phyloP scores from a whole-genome alignment of 2,329 filamentous ascomycete genomes.

The Sporothrix pallida region DNA sequence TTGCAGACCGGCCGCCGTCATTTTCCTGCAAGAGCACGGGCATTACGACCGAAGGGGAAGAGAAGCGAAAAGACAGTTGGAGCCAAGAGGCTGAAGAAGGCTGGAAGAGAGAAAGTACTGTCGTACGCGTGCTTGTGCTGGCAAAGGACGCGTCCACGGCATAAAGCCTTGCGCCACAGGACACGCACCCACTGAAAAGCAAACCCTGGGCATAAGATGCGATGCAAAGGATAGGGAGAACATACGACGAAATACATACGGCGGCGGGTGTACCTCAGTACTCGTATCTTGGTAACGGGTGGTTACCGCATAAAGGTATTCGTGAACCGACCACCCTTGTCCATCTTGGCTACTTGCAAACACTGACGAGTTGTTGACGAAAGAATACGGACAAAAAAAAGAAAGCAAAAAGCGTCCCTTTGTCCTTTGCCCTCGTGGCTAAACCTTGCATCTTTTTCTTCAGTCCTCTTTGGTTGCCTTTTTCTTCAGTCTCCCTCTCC shows the following conservation, averaged over 20 bases:
- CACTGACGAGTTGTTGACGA: conserved; percentile 8
- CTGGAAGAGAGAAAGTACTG: not conserved
- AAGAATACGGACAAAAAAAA: not conserved
- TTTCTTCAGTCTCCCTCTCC: too few species aligned
- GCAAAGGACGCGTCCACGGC: not conserved
- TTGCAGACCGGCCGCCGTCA: not conserved
- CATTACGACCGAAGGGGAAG: not conserved
- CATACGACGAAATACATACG: too few species aligned
- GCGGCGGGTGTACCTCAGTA: too few species aligned
- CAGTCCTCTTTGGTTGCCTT: not conserved
- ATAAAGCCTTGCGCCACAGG: conserved; percentile 13
- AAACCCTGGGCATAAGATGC: not conserved
- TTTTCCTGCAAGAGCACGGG: conserved; percentile 5
- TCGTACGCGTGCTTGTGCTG: not conserved
- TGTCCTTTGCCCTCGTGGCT: conserved; percentile 7
- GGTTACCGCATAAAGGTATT: too few species aligned
- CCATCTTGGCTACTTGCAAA: not conserved
- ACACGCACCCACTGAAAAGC: not conserved
- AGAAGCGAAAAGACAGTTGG: not conserved
- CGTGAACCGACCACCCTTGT: too few species aligned
- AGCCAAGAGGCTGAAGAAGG: not conserved
- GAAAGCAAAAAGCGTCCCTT: not conserved
- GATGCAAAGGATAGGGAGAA: too few species aligned
- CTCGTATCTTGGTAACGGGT: too few species aligned
- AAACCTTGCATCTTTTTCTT: not conserved